Base-by-base conservation (phyloP, 345 rosid species). In the Eucalyptus guilfoylei region DNA sequence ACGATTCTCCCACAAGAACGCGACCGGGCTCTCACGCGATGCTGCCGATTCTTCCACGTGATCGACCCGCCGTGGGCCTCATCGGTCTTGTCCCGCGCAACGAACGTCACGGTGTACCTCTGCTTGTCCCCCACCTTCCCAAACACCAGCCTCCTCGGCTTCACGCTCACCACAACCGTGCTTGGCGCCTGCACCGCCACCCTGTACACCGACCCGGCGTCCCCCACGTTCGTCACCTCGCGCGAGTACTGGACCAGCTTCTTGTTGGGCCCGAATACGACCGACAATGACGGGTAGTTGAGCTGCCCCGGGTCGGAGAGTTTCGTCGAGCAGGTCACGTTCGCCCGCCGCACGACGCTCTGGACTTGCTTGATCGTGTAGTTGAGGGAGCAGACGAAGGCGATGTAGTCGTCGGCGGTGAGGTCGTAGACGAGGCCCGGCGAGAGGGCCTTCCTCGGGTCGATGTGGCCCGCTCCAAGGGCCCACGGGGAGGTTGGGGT, bases 221-320 rank as follows among this genome's bases (percentile, higher is more conserved):
- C 86, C 49, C 99, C 99, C 0, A 97, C 99, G 60, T 97, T 97
- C 21, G 98, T 97, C 64, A 96, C 90, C 86, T 91, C 95, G 3
- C 99, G 91, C 4, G 96, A 94, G 93, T 96, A 97, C 30, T 94
- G 91, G 17, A 95, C 95, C 19, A 94, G 94, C 91, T 95, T 92
- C 90, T 92, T 93, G 88, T 86, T 86, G 83, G 83, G 88, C 6
- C 94, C 92, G 32, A 97, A 96, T 91, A 94, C 37, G 30, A 96
- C 97, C 1, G 99, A 96, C 94, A 97, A 97, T 2, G 98, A 96
- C 5, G 97, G 99, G 89, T 97, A 97, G 90, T 97, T 97, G 86
- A 97, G 97, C 30, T 94, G 90, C 17, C 98, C 99, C 2, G 99
- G 99, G 93, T 93, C 91, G 3, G 90, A 85, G 89, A 94, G 92